Conservation (phyloP, 306 rosid species). For the Myrica gale region DNA sequence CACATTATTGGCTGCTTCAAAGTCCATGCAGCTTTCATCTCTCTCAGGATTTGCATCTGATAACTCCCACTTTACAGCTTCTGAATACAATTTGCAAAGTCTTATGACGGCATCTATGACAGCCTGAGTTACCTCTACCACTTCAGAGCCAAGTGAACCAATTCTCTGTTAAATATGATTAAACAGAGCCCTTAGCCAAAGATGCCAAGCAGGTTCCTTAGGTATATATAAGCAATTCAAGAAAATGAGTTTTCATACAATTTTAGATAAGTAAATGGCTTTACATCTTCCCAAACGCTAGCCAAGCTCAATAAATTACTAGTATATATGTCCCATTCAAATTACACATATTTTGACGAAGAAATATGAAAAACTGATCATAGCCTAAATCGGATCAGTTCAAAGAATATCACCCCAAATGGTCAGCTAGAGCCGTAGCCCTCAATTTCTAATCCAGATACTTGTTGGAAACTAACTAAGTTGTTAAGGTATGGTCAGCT, state of each 20-base stretch:
- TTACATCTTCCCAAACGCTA: neutral
- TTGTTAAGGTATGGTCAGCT: no score
- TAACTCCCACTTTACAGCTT: constrained; percentile 43
- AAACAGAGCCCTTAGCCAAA: constrained; percentile 15
- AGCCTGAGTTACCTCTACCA: constrained; percentile 46
- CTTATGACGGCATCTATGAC: constrained; percentile 60
- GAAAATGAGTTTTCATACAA: neutral
- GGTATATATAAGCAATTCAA: constrained; percentile 15
- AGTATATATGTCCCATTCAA: no score
- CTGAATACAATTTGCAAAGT: constrained; percentile 56
- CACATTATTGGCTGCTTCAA: constrained; percentile 35
- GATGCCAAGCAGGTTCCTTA: constrained; percentile 3
- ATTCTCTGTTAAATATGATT: constrained; percentile 50
- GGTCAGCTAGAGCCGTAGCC: no score
- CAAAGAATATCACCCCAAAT: no score
- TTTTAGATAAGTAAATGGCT: neutral
- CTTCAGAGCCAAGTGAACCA: constrained; percentile 53
- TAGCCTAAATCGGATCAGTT: no score
- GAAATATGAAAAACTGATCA: no score
- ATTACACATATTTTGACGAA: no score
- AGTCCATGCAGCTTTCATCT: constrained; percentile 28
- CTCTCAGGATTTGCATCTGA: constrained; percentile 36
- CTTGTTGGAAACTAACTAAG: no score
- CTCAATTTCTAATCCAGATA: no score
- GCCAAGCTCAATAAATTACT: no score